A percentile compares a stretch with the other conserved stretches of the same genome.
Evolutionary conservation across 2,329 filamentous ascomycete genomes (phyloP).

Genomic region (Arthrobotrys entomopaga): DNA sequence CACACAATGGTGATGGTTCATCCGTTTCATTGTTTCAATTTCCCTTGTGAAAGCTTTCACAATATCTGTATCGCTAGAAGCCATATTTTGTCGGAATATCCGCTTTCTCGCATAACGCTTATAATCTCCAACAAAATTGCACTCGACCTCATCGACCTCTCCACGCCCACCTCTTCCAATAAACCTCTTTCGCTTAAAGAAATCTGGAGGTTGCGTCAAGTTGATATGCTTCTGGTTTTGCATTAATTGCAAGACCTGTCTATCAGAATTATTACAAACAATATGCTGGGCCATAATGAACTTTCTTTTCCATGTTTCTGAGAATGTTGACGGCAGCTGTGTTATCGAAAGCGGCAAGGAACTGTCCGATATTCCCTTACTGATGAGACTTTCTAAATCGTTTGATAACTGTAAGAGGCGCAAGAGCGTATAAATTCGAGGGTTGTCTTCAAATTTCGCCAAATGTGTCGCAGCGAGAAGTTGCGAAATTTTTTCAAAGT

Average conservation of each 20-base stretch:
- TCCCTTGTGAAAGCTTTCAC: slow-evolving; percentile 55
- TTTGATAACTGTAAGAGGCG: slow-evolving; percentile 57
- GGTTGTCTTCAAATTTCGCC: slow-evolving; percentile 15
- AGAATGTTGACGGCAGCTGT: slow-evolving; percentile 57
- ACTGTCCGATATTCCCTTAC: slow-evolving; percentile 58
- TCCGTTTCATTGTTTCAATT: slow-evolving; percentile 56
- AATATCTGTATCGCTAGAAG: slow-evolving; percentile 21
- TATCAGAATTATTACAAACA: slow-evolving; percentile 58
- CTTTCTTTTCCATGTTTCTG: slow-evolving; percentile 36
- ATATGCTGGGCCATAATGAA: slow-evolving; percentile 58
- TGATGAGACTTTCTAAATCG: slow-evolving; percentile 57
- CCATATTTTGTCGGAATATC: slow-evolving; percentile 39
- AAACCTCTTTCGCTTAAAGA: slow-evolving; percentile 56
- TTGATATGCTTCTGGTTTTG: slow-evolving; percentile 58
- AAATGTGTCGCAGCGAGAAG: not conserved
- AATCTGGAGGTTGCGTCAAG: slow-evolving; percentile 56
- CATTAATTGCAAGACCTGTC: slow-evolving; percentile 57
- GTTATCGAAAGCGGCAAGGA: slow-evolving; percentile 59
- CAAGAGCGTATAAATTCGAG: slow-evolving; percentile 60
- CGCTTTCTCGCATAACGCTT: slow-evolving; percentile 50
- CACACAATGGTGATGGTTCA: slow-evolving; percentile 56
- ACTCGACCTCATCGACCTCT: slow-evolving; percentile 58
- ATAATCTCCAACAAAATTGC: slow-evolving; percentile 42
- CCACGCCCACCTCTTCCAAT: slow-evolving; percentile 58
- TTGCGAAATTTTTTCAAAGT: not conserved